Evolutionary conservation across 768 basidiomycete genomes (phyloP), one percentile per base, ranked within the genome.

Genomic region (Pleurotus pulmonarius): DNA sequence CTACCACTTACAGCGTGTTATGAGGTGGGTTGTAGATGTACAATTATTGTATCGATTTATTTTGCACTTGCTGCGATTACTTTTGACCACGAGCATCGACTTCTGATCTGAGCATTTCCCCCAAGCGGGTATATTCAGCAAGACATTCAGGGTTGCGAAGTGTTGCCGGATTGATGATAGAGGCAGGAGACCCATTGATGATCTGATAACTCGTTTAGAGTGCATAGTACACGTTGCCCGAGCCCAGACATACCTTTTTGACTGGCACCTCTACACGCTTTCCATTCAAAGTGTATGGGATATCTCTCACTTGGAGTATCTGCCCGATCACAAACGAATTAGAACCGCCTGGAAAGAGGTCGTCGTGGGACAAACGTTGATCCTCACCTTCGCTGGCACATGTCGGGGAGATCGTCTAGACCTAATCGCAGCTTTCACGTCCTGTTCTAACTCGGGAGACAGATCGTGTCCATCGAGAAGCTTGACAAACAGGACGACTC

Each of bases 201-300:
- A 92, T 85, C 88, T 88, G 64, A 49, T 59, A 60, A 54, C 55
- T 56, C 61, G 56, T 48, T 45, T 60, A 58, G 56, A 56, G 51
- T 58, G 59, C 49, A 51, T 49, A 54, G 49, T 38, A 43, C 64
- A 62, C 59, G 63, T 59, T 58, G 56, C 54, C 40, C 46, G 48
- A 53, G 39, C 51, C 37, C 51, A 37, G 38, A 59, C 69, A 61
- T 59, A 84, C 85, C 82, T 88, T 90, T 69, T 87, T 88, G 39
- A 89, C 83, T 9, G 86, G 77, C 7, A 90, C 87, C 68, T 92
- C 90, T 46, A 92, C 88, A 43, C 86, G 81, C 66, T 92, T 93
- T 37, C 86, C 86, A 60, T 90, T 92, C 58, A 92, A 70, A 18
- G 90, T 93, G 65, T 91, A 87, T 3, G 89, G 89, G 13, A 92